Base-by-base conservation (phyloP, 805 yeast species). In the Kuraishia molischiana region DNA sequence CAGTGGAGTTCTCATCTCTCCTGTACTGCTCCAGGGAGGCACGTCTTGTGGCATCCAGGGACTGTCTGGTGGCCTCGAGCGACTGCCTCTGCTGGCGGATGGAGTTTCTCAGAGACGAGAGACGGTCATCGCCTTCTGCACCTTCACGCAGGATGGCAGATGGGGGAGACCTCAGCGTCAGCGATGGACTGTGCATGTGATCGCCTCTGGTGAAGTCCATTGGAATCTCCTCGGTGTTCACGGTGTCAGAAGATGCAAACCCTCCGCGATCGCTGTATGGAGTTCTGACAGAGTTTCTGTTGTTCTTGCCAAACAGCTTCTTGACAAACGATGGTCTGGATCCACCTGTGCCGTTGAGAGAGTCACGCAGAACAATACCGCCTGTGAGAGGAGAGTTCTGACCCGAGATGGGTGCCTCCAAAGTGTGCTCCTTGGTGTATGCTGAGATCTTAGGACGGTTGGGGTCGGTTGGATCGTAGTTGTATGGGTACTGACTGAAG, bases 401-500 rank as follows among this genome's bases (percentile, higher is more conserved):
- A 15, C 47, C 36, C 13, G 20, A 19, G 24, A 33, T 19, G 8
- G 30, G 32, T 13, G 15, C 26, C 31, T 61, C 66, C 30, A 56
- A 39, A 5, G 57, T 47, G 30, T 54, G 56, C 4, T 53, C 56
- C 18, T 51, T 48, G 5, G 64, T 53, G 48, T 73, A 69, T 35
- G 68, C 61, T 30, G 75, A 63, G 22, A 80, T 61, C 42, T 67
- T 68, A 13, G 64, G 66, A 46, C 83, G 67, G 42, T 77, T 60
- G 22, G 89, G 85, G 56, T 82, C 89, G 2, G 94, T 82, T 32
- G 94, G 94, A 54, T 83, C 94, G 52, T 79, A 83, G 38, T 72
- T 68, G 9, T 54, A 59, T 9, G 87, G 87, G 52, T 77, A 82
- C 28, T 69, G 74, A 41, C 65, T 76, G 48, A 72, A 83, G 46